Percentiles rank a stretch among this genome's conserved stretches.
Evolutionary conservation across 23 red algal genomes (phyloP).

Genomic region (Gracilaria gracilis): DNA sequence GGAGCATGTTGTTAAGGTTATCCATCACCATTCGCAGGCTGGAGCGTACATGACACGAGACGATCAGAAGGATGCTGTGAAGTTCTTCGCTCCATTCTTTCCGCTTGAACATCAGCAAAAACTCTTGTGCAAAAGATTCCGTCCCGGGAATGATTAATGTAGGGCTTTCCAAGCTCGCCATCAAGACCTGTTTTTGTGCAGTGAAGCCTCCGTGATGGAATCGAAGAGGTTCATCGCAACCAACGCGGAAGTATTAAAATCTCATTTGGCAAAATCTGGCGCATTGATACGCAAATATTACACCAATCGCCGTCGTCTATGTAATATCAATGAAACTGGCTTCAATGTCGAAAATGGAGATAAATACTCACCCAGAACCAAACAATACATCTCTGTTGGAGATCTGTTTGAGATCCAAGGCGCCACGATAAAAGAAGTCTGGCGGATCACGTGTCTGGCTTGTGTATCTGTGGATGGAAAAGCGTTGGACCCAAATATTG

Average conservation of each 20-base stretch:
- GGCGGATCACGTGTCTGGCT: not conserved
- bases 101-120: not conserved
- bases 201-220: not conserved
- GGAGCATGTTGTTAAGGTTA: not conserved
- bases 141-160: not conserved
- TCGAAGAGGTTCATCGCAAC: not conserved
- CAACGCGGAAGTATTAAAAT: not conserved
- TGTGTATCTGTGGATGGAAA: not conserved
- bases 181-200: no score
- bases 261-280: not conserved
- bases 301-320: not conserved
- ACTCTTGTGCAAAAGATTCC: not conserved
- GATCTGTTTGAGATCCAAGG: not conserved
- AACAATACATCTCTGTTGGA: not conserved
- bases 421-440: not conserved
- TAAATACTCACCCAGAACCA: not conserved
- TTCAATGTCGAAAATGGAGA: not conserved
- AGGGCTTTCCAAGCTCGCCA: not conserved
- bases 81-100: not conserved
- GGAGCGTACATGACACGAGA: not conserved
- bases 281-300: not conserved
- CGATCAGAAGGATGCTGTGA: conserved; percentile 4
- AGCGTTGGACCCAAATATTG: not conserved
- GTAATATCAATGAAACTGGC: not conserved
- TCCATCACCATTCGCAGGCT: not conserved